phyloP scores from a whole-genome alignment of 2,329 filamentous ascomycete species.

The Neonectria punicea region DNA sequence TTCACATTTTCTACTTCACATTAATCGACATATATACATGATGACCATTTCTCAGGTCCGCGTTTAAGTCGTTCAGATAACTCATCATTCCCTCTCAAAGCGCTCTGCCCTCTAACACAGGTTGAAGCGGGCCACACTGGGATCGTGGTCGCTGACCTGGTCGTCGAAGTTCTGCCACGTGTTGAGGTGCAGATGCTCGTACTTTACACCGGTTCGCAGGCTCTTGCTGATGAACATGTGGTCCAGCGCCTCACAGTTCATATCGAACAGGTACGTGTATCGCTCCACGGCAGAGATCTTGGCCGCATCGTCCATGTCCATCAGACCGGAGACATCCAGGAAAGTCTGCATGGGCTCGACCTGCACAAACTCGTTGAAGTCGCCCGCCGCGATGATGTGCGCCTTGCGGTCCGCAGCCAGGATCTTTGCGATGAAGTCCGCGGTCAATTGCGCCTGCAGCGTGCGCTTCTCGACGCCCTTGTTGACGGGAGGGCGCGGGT shows the following conservation, averaged over 20 bases:
- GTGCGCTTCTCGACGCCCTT: constrained; percentile 67
- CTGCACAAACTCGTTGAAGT: constrained; percentile 79
- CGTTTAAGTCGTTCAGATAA: background rate
- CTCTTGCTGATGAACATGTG: constrained; percentile 73
- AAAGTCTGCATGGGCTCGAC: constrained; percentile 69
- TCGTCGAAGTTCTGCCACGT: constrained; percentile 70
- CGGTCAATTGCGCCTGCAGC: constrained; percentile 68
- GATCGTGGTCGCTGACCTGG: constrained; percentile 75
- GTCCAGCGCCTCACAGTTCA: constrained; percentile 76
- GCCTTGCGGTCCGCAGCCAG: constrained; percentile 66
- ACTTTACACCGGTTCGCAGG: constrained; percentile 56
- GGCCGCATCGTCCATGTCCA: constrained; percentile 70
- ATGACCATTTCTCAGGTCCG: background rate
- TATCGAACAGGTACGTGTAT: constrained; percentile 77
- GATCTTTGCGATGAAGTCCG: constrained; percentile 67
- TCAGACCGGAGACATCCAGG: constrained; percentile 61
- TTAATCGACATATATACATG: constrained; percentile 11
- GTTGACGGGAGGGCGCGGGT: constrained; percentile 74
- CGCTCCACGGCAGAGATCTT: constrained; percentile 65
- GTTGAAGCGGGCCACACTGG: constrained; percentile 71
- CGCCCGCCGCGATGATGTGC: constrained; percentile 69
- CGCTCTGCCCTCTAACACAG: constrained; percentile 57
- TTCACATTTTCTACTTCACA: background rate
- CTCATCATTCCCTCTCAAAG: too few species aligned
- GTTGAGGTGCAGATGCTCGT: constrained; percentile 78